These are phyloP conservation scores for Fermentozyma sake DNA, from an alignment of 1,139 yeast genomes.

Conservation along the genomic window DNA sequence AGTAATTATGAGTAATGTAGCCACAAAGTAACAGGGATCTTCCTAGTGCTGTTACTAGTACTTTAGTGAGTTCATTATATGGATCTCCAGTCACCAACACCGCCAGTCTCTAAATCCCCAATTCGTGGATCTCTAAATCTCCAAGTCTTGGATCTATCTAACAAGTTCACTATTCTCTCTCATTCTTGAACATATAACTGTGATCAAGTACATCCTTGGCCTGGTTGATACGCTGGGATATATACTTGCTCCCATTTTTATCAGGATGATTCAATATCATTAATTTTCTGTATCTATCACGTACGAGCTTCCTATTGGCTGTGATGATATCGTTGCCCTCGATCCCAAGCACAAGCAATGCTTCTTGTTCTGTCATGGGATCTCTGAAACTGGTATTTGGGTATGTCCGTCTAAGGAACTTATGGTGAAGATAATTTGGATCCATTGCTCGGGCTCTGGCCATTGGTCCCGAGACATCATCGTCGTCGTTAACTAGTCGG, in stretches of 20 bases:
- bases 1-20: too few species aligned
- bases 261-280: slow-evolving; percentile 77
- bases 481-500: slow-evolving; percentile 12
- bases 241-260: slow-evolving; percentile 64
- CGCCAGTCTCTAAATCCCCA: too few species aligned
- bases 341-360: slow-evolving; percentile 51
- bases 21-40: too few species aligned
- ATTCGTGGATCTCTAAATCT: too few species aligned
- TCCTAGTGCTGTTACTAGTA: too few species aligned
- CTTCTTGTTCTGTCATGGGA: slow-evolving; percentile 60
- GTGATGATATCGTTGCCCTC: slow-evolving; percentile 47
- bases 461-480: slow-evolving; percentile 8
- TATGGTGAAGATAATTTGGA: slow-evolving; percentile 19
- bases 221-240: slow-evolving; percentile 71
- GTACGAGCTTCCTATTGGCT: slow-evolving; percentile 41
- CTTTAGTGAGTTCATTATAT: too few species aligned
- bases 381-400: slow-evolving; percentile 45
- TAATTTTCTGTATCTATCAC: slow-evolving; percentile 53
- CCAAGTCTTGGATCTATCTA: too few species aligned
- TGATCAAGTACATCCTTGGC: slow-evolving; percentile 65
- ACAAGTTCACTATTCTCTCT: too few species aligned
- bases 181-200: slow-evolving; percentile 40
- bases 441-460: slow-evolving; percentile 10
- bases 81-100: too few species aligned
- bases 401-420: slow-evolving; percentile 27